Evolutionary conservation across 2,329 filamentous ascomycete species (phyloP).

Genomic region (Alternaria postmessia): DNA sequence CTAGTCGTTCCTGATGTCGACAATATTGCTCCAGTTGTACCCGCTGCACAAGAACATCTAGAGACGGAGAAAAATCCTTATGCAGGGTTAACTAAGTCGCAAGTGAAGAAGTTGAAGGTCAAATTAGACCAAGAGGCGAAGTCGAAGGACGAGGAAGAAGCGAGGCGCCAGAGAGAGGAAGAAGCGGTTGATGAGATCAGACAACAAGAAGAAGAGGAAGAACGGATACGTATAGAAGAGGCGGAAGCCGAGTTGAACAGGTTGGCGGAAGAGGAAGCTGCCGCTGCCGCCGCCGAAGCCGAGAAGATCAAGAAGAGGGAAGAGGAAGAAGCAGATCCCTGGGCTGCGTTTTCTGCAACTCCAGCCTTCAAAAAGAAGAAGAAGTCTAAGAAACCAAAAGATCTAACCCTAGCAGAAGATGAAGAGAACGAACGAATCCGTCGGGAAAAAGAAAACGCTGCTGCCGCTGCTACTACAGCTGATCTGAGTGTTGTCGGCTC

Average conservation of each 20-base stretch:
- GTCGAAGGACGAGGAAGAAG: slow-evolving; percentile 25
- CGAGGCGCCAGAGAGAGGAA: slow-evolving; percentile 28
- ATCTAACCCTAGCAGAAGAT: background rate
- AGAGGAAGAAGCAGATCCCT: background rate
- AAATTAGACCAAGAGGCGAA: slow-evolving; percentile 46
- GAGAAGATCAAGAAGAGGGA: slow-evolving; percentile 17
- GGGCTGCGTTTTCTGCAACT: background rate
- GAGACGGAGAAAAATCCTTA: slow-evolving; percentile 51
- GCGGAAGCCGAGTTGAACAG: slow-evolving; percentile 27
- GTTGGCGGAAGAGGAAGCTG: slow-evolving; percentile 33
- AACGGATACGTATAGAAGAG: slow-evolving; percentile 26
- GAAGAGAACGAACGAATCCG: no score
- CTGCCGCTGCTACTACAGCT: background rate
- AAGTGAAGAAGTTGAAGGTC: slow-evolving; percentile 40
- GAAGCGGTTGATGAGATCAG: slow-evolving; percentile 30
- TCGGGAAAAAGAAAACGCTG: no score
- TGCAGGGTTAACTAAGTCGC: slow-evolving; percentile 38
- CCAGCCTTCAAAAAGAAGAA: slow-evolving; percentile 1
- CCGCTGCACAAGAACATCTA: accelerated
- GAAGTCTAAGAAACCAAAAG: no score
- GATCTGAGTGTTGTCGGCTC: background rate
- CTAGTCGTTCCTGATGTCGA: background rate
- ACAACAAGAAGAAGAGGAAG: slow-evolving; percentile 34
- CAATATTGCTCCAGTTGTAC: background rate
- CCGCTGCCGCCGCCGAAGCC: slow-evolving; percentile 11